Conservation (phyloP, 345 rosid species). For the Corymbia maculata region DNA sequence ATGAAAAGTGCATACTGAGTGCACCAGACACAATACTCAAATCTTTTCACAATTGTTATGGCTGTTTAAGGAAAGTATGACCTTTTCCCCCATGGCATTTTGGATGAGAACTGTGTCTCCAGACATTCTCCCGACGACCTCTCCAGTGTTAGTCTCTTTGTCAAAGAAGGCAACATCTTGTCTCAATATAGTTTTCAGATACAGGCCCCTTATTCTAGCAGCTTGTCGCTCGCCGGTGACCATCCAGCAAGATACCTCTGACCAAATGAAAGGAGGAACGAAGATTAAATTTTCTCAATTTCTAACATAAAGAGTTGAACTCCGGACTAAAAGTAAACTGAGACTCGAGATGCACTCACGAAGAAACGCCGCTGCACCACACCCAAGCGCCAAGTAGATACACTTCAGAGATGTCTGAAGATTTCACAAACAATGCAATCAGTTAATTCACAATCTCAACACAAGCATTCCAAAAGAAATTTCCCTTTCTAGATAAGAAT, state of each 20-base stretch:
- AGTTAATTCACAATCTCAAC: background rate
- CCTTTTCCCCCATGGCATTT: conserved; percentile 97
- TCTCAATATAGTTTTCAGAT: conserved; percentile 63
- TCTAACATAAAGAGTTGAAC: background rate
- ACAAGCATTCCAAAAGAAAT: background rate
- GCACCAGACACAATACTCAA: background rate
- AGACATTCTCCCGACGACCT: conserved; percentile 88
- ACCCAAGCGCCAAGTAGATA: conserved; percentile 73
- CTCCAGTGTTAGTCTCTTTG: conserved; percentile 76
- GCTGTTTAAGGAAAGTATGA: background rate
- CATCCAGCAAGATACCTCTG: conserved; percentile 91
- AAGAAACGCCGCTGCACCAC: conserved; percentile 44
- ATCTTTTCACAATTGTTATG: background rate
- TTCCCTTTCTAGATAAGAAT: background rate
- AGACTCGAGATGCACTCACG: conserved; percentile 41
- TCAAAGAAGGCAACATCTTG: conserved; percentile 81
- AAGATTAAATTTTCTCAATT: background rate
- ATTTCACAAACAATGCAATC: background rate
- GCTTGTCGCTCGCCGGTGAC: conserved; percentile 87
- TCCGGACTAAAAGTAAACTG: background rate
- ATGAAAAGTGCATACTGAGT: background rate
- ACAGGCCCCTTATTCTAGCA: conserved; percentile 52
- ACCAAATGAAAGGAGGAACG: background rate
- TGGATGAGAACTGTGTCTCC: conserved; percentile 92
- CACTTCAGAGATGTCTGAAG: conserved; percentile 56